These are phyloP conservation scores for Pleurotus salmoneostramineus DNA, from an alignment of 768 basidiomycete species.

Conservation along the genomic window DNA sequence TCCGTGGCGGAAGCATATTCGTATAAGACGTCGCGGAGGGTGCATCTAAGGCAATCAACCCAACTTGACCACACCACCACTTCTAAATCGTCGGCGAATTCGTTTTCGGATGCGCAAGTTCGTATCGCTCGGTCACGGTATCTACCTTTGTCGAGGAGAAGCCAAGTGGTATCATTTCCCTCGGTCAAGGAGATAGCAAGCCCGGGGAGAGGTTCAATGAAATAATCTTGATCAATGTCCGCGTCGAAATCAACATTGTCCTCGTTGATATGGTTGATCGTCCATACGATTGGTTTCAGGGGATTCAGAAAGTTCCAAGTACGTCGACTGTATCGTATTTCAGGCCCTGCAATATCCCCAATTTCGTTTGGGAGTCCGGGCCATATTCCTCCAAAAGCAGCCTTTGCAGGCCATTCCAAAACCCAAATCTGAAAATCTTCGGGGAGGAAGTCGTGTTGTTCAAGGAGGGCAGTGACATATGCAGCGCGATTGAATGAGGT, in stretches of 20 bases:
- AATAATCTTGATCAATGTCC: neutral
- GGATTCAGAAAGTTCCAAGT: neutral
- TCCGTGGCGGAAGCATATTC: too few relatives aligned
- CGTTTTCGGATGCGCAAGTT: too few relatives aligned
- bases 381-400: slow-evolving; percentile 15
- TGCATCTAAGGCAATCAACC: too few relatives aligned
- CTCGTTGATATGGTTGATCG: neutral
- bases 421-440: slow-evolving; percentile 21
- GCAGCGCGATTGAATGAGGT: neutral
- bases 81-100: too few relatives aligned
- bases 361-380: slow-evolving; percentile 13
- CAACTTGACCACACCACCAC: too few relatives aligned
- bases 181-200: neutral
- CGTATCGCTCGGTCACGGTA: neutral
- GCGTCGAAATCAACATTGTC: neutral
- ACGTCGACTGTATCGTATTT: neutral
- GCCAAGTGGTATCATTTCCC: neutral
- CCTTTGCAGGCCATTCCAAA: slow-evolving; percentile 21
- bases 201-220: neutral
- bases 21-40: too few relatives aligned
- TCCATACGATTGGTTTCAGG: neutral
- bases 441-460: slow-evolving; percentile 11
- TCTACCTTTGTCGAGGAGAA: neutral
- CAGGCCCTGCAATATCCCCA: neutral
- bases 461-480: slow-evolving; percentile 11